Evolutionary conservation across 805 yeast genomes (phyloP), one percentile per base, ranked within the genome.

Genomic region (Candida michaelii): DNA sequence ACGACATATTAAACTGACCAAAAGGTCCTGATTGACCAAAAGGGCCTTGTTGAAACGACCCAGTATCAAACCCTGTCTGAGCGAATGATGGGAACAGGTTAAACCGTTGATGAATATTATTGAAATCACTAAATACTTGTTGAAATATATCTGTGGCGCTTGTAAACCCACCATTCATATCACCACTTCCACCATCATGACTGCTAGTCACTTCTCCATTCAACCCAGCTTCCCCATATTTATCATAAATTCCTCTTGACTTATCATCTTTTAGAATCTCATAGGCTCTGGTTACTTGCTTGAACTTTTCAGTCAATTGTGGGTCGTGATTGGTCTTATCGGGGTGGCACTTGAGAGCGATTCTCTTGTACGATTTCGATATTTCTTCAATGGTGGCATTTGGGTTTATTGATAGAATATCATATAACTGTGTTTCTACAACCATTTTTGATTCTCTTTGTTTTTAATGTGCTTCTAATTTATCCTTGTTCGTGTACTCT

Each of bases 201-300:
- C 10, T 37, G 31, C 29, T 14, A 11, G 35, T 18, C 14, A 40
- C 42, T 21, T 32, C 25, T 0, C 71, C 71, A 39, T 68, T 67
- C 8, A 71, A 43, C 3, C 77, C 79, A 0, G 60, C 63, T 39
- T 66, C 66, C 6, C 85, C 85, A 49, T 69, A 76, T 13, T 49
- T 55, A 48, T 83, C 87, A 55, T 82, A 83, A 8, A 74, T 54
- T 5, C 54, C 45, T 31, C 85, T 63, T 41, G 69, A 65, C 2
- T 59, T 58, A 1, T 60, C 56, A 55, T 82, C 79, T 27, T 71
- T 65, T 25, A 86, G 63, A 5, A 79, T 66, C 48, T 83, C 84
- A 58, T 86, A 86, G 0, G 91, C 90, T 36, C 73, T 71, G 2
- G 83, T 77, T 30, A 84, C 70, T 40, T 74, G 77, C 61, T 81